Percentiles rank a stretch among this genome's conserved stretches.
Conservation (phyloP, 1,139 yeast species). For the Taiozyma sp. region DNA sequence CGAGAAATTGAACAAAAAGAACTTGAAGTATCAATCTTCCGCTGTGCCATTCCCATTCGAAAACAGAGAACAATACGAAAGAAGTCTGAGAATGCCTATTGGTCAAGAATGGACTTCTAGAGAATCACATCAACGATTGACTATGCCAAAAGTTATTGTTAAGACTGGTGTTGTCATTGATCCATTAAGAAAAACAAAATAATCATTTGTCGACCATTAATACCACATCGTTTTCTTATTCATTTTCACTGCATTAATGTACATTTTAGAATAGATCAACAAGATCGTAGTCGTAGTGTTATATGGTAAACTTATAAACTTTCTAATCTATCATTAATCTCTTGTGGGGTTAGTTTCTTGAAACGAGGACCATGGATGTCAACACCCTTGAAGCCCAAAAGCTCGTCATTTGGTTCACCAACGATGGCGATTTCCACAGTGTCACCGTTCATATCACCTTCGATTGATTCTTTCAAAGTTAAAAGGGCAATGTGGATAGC, state of each 20-base stretch:
- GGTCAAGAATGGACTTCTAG: slow-evolving; percentile 97
- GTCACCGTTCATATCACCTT: slow-evolving; percentile 96
- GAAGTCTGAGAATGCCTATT: slow-evolving; percentile 91
- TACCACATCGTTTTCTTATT: background rate
- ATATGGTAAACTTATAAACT: slow-evolving; percentile 49
- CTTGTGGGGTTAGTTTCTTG: slow-evolving; percentile 80
- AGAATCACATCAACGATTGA: slow-evolving; percentile 79
- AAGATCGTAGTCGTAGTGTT: background rate
- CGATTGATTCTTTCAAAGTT: slow-evolving; percentile 94
- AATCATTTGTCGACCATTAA: background rate
- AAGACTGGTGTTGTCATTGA: slow-evolving; percentile 90
- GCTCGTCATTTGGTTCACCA: slow-evolving; percentile 77
- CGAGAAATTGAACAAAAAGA: slow-evolving; percentile 82
- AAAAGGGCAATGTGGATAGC: slow-evolving; percentile 95
- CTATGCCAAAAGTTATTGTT: slow-evolving; percentile 83
- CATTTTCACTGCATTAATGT: background rate
- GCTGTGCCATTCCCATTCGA: slow-evolving; percentile 94
- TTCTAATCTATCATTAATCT: slow-evolving; percentile 91
- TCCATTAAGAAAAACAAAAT: slow-evolving; percentile 54
- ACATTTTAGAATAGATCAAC: background rate
- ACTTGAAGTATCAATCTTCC: slow-evolving; percentile 76
- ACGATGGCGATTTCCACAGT: slow-evolving; percentile 91
- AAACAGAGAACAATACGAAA: slow-evolving; percentile 89
- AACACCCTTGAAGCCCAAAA: slow-evolving; percentile 87
- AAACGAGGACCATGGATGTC: slow-evolving; percentile 81